These are phyloP conservation scores for Raphanus sativus DNA, from an alignment of 345 rosid genomes.

Conservation along the genomic window DNA sequence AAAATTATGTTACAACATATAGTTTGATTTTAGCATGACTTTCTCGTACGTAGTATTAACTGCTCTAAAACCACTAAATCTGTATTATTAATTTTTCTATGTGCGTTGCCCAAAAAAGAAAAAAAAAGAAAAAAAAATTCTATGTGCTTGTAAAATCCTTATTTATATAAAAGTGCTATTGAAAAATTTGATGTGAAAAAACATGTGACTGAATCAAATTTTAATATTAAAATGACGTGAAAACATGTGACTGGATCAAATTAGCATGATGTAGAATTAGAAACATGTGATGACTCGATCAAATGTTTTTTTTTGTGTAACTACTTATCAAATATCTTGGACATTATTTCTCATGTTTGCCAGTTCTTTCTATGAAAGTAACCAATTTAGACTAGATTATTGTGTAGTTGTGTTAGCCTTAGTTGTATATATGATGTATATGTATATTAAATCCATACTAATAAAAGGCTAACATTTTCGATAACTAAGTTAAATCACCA, in stretches of 20 bases:
- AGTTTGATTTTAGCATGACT: background rate
- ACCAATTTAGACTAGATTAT: background rate
- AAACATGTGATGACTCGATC: conserved; percentile 28
- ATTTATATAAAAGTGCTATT: background rate
- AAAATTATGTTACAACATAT: background rate
- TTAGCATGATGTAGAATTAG: conserved; percentile 4
- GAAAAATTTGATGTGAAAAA: background rate
- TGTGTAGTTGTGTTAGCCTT: background rate
- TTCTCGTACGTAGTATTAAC: background rate
- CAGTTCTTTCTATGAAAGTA: background rate
- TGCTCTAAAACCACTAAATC: background rate
- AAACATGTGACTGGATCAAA: conserved; percentile 23
- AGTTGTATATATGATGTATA: background rate
- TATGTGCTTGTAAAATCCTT: background rate
- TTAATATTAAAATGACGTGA: background rate
- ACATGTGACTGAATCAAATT: conserved; percentile 16
- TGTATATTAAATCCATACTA: background rate
- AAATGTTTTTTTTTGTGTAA: too few species aligned
- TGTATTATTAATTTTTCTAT: background rate
- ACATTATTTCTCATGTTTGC: background rate
- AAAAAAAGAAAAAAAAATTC: too few species aligned
- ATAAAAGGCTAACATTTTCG: background rate
- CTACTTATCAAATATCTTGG: too few species aligned
- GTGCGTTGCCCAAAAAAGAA: too few species aligned
- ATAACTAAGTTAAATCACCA: background rate